Evolutionary conservation across 768 basidiomycete genomes (phyloP), one percentile per base, ranked within the genome.

Genomic region (Tulasnella sp.): DNA sequence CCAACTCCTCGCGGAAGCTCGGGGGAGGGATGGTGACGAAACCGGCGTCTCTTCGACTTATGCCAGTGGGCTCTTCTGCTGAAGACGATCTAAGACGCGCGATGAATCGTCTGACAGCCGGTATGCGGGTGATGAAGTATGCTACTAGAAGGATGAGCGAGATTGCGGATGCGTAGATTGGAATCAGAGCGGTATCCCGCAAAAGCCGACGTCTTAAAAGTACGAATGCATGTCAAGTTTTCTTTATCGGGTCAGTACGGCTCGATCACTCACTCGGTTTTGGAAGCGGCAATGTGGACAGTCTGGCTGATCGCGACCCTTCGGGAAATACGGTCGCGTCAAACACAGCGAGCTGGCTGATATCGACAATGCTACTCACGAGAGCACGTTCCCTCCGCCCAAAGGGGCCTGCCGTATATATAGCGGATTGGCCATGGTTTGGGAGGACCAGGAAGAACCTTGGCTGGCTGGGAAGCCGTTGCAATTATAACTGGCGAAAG

Each of bases 71-170:
- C 26, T 67, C 29, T 1, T 67, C 61, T 15, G 10, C 11, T 16
- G 26, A 13, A 35, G 29, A 32, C 11, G 29, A 29, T 67, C 26
- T 67, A 29, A 67, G n/a, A 32, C 61, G 61, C 61, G 61, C 29
- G 23, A 67, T 26, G 13, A 67, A 26, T 9, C 70, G 46, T 48
- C 77, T 76, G 44, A 77, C n/a, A 16, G 32, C 16, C 26, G 74
- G 75, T 35, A 82, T 70, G 26, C 77, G 78, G 13, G 82, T 81
- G 37, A 85, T 78, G 48, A 83, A 67, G 70, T 83, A 84, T 2
- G 86, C 57, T 55, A 86, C 73, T 23, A 87, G 82, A 74, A 85
- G 70, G 48, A 83, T 57, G 23, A 83, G 79, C 0, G 87, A 88
- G 32, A 82, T 80, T 15, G 81, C 81, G 42, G 86, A 84, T 42